phyloP scores from a whole-genome alignment of 2,329 filamentous ascomycete genomes.

The Pseudogymnoascus sp. region DNA sequence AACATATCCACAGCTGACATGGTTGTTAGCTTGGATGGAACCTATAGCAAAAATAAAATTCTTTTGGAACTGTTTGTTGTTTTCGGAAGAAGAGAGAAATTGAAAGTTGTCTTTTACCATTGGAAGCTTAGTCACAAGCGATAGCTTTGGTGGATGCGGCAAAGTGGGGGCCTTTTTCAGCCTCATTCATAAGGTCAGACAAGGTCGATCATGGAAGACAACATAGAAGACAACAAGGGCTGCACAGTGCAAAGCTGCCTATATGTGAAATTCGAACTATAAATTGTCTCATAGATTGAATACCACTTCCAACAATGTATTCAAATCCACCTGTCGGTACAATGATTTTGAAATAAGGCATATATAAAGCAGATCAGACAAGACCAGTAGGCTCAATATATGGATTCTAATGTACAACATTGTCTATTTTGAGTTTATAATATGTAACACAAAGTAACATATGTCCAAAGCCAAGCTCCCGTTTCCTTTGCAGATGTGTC shows the following conservation, averaged over 20 bases:
- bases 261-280: neutral
- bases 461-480: neutral
- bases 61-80: constrained; percentile 6
- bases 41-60: neutral
- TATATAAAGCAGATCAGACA: neutral
- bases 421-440: neutral
- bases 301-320: neutral
- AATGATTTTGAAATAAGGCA: neutral
- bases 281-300: neutral
- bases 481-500: neutral
- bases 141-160: neutral
- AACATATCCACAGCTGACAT: constrained; percentile 46
- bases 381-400: neutral
- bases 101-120: constrained; percentile 8
- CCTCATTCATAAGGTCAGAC: constrained; percentile 4
- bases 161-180: neutral
- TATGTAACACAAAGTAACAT: neutral
- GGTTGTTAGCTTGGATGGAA: constrained; percentile 13
- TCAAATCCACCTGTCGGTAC: neutral
- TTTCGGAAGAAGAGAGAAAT: constrained; percentile 3
- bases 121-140: constrained; percentile 5
- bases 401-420: constrained; percentile 1
- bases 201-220: neutral
- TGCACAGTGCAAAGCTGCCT: neutral
- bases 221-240: neutral